Conservation (phyloP, 2,329 filamentous ascomycete genomes). For the Exophiala phaeomuriformis region DNA sequence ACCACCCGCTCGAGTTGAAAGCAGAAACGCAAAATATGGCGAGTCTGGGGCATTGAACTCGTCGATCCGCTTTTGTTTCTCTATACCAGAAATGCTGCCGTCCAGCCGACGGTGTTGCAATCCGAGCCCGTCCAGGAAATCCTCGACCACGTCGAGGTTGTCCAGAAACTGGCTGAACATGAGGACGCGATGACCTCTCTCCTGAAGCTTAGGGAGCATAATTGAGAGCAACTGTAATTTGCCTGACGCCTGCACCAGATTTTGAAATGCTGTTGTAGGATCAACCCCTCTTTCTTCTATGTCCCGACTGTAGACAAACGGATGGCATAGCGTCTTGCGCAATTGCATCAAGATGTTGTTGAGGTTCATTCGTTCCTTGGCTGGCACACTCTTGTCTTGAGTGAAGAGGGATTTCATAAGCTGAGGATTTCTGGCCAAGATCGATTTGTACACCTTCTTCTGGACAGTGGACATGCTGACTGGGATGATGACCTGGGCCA, state of each 20-base stretch:
- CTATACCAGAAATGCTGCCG: conserved; percentile 68
- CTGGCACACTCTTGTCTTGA: conserved; percentile 49
- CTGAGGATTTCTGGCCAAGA: conserved; percentile 81
- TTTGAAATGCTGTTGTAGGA: conserved; percentile 58
- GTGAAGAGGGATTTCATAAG: conserved; percentile 78
- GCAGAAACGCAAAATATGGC: conserved; percentile 75
- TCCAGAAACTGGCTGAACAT: conserved; percentile 92
- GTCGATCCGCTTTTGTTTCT: conserved; percentile 93
- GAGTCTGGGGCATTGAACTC: conserved; percentile 83
- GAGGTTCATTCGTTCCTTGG: conserved; percentile 72
- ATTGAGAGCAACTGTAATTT: conserved; percentile 79
- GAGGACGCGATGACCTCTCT: conserved; percentile 79
- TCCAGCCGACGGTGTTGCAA: conserved; percentile 74
- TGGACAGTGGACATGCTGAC: conserved; percentile 93
- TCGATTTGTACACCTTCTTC: conserved; percentile 89
- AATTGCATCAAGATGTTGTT: conserved; percentile 96
- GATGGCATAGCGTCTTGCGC: conserved; percentile 89
- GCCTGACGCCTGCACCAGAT: conserved; percentile 81
- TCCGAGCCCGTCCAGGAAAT: conserved; percentile 73
- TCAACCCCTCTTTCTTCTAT: conserved; percentile 74
- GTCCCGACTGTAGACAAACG: conserved; percentile 83
- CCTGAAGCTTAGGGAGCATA: conserved; percentile 78
- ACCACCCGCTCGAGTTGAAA: conserved; percentile 90
- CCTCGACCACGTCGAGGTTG: conserved; percentile 83
- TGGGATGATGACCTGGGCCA: conserved; percentile 90